phyloP scores from a whole-genome alignment of 169 alveolate species.

The Fabrea salina region DNA sequence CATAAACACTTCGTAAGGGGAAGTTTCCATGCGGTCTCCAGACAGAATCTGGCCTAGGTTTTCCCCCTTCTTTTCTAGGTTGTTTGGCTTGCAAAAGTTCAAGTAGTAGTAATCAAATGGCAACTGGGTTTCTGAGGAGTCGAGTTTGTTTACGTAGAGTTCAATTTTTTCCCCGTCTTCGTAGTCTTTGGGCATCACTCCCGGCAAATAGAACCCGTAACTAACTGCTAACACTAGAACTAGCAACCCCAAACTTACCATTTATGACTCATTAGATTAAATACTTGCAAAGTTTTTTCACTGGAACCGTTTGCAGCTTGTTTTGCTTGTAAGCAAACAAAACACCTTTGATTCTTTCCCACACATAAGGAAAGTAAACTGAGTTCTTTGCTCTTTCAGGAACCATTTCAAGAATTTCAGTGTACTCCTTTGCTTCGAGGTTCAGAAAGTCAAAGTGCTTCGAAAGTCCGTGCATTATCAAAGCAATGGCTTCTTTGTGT shows the following conservation, averaged over 20 bases:
- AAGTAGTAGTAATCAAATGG: constrained; percentile 37
- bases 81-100: constrained; percentile 23
- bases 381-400: not conserved
- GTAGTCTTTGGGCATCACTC: constrained; percentile 24
- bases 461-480: not conserved
- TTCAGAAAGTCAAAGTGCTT: not conserved
- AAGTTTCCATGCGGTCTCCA: constrained; percentile 41
- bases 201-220: constrained; percentile 19
- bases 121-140: constrained; percentile 30
- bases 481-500: not conserved
- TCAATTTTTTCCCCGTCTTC: constrained; percentile 7
- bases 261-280: not conserved
- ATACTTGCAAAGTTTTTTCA: not conserved
- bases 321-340: not conserved
- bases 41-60: constrained; percentile 53
- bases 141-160: constrained; percentile 2
- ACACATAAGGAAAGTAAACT: constrained; percentile 3
- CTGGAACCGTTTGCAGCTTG: not conserved
- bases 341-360: not conserved
- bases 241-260: too few relatives aligned
- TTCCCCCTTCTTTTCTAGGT: constrained; percentile 20
- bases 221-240: too few relatives aligned
- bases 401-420: not conserved
- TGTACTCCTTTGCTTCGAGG: not conserved
- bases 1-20: constrained; percentile 40